Percentiles rank a stretch among this genome's conserved stretches.
Conservation (phyloP, 176 grass and related monocot species). For the Thinopyrum elongatum region DNA sequence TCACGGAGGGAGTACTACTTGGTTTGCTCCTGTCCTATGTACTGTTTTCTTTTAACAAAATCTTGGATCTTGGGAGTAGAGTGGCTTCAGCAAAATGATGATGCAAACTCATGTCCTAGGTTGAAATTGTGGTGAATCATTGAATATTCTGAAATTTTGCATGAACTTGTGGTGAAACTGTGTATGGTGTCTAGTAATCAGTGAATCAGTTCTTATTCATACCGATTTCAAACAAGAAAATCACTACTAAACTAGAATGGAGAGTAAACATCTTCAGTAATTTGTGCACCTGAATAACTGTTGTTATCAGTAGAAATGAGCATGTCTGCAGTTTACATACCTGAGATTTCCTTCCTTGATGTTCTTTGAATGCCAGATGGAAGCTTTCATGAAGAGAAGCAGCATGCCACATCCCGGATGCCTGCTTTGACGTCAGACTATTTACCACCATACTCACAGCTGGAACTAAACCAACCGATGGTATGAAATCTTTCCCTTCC, state of each 20-base stretch:
- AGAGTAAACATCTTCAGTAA: not conserved
- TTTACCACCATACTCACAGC: conserved; percentile 62
- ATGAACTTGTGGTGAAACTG: too few species aligned
- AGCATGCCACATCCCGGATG: conserved; percentile 53
- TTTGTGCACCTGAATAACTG: not conserved
- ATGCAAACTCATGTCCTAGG: not conserved
- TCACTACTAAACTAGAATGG: not conserved
- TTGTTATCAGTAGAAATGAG: not conserved
- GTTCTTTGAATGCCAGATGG: conserved; percentile 46
- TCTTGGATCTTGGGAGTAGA: not conserved
- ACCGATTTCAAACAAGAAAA: too few species aligned
- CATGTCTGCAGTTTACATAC: too few species aligned
- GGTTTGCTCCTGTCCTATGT: too few species aligned
- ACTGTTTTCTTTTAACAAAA: too few species aligned
- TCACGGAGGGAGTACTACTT: too few species aligned
- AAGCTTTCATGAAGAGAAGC: conserved; percentile 48
- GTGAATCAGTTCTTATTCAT: too few species aligned
- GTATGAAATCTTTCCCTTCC: conserved; percentile 41
- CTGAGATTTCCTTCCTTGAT: not conserved
- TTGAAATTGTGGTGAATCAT: too few species aligned
- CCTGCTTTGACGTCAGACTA: conserved; percentile 58
- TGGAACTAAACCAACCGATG: conserved; percentile 86
- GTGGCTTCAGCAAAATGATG: not conserved
- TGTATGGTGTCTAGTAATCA: too few species aligned
- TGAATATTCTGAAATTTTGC: too few species aligned